Evolutionary conservation across 352 stramenopile species (phyloP).

Genomic region (Peronospora destructor): DNA sequence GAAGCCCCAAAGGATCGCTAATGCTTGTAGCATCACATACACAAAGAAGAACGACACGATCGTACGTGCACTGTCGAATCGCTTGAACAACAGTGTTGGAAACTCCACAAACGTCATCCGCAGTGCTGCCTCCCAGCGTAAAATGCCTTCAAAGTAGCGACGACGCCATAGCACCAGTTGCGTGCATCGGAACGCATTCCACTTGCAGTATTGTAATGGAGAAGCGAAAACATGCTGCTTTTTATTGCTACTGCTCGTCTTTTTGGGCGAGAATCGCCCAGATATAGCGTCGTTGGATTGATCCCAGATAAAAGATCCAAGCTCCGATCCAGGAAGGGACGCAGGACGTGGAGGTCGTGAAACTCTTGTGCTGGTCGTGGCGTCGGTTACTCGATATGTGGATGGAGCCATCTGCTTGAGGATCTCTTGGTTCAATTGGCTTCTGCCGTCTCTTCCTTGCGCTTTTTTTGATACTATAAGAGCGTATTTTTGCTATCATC

Average conservation of each 20-base stretch:
- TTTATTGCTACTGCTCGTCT: slow-evolving; percentile 5
- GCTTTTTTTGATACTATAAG: no score
- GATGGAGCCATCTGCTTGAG: slow-evolving; percentile 25
- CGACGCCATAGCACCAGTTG: slow-evolving; percentile 38
- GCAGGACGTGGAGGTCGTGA: slow-evolving; percentile 15
- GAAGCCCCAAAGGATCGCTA: slow-evolving; percentile 84
- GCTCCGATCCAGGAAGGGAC: slow-evolving; percentile 17
- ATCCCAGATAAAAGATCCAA: slow-evolving; percentile 9
- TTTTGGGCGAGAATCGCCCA: background rate
- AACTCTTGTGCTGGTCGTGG: slow-evolving; percentile 1
- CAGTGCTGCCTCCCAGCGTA: slow-evolving; percentile 56
- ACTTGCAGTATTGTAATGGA: slow-evolving; percentile 2
- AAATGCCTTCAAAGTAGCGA: slow-evolving; percentile 57
- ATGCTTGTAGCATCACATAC: slow-evolving; percentile 78
- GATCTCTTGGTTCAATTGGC: slow-evolving; percentile 16
- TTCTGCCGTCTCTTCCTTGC: background rate
- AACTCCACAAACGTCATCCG: slow-evolving; percentile 52
- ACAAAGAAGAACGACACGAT: slow-evolving; percentile 78
- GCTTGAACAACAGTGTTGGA: slow-evolving; percentile 45
- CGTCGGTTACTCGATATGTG: slow-evolving; percentile 1
- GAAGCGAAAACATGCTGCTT: background rate
- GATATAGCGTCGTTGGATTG: background rate
- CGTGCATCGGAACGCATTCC: slow-evolving; percentile 20
- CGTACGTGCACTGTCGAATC: slow-evolving; percentile 42
- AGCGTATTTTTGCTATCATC: no score